Conservation (phyloP, 108 stramenopile genomes). For the Discostella pseudostelligera region DNA sequence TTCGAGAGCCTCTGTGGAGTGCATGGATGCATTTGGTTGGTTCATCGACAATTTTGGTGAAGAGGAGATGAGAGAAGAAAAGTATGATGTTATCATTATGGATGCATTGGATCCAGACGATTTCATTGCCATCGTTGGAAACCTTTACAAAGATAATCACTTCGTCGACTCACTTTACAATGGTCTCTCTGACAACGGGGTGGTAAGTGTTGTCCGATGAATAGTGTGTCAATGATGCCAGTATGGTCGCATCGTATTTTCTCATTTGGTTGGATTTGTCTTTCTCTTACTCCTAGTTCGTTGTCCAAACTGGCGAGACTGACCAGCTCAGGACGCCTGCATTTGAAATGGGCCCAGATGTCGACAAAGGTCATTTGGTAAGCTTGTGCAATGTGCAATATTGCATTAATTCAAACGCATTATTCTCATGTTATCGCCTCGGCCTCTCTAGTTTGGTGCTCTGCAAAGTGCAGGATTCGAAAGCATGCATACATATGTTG, state of each 20-base stretch:
- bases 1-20: slow-evolving; percentile 32
- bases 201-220: slow-evolving; percentile 5
- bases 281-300: slow-evolving; percentile 11
- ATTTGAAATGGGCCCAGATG: neutral
- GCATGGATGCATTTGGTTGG: slow-evolving; percentile 62
- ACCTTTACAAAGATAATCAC: slow-evolving; percentile 18
- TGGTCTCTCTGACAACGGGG: slow-evolving; percentile 30
- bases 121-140: slow-evolving; percentile 21
- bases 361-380: slow-evolving; percentile 6
- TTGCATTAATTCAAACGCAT: neutral
- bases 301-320: slow-evolving; percentile 6
- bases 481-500: slow-evolving; percentile 40
- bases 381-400: neutral
- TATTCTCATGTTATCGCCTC: neutral
- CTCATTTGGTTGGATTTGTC: neutral
- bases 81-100: slow-evolving; percentile 42
- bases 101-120: slow-evolving; percentile 44
- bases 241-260: neutral
- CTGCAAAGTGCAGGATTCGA: slow-evolving; percentile 29
- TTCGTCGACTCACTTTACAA: slow-evolving; percentile 25
- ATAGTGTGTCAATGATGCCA: neutral
- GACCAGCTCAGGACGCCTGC: neutral
- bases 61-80: neutral
- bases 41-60: slow-evolving; percentile 47
- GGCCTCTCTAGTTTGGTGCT: slow-evolving; percentile 2